A percentile compares a stretch with the other conserved stretches of the same genome.
Evolutionary conservation across 768 basidiomycete species (phyloP).

Genomic region (Mycena rosella): DNA sequence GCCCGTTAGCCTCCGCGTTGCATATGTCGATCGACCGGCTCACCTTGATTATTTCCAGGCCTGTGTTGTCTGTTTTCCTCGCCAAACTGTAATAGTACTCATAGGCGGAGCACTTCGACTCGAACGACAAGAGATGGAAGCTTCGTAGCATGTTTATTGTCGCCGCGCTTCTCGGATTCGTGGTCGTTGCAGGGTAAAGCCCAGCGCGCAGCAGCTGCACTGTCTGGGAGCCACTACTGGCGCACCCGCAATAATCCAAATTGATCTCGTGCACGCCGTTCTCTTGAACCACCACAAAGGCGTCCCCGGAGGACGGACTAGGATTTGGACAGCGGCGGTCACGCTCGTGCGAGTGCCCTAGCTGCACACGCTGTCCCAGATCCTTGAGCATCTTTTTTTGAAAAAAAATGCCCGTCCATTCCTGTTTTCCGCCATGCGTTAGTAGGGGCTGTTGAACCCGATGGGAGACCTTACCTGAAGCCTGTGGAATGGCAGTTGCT

Average conservation of each 20-base stretch:
- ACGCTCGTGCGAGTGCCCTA: background rate
- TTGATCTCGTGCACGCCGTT: background rate
- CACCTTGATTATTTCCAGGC: background rate
- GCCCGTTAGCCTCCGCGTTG: no score
- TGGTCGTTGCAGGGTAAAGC: background rate
- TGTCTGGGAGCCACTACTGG: background rate
- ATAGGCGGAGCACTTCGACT: slow-evolving; percentile 21
- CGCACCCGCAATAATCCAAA: background rate
- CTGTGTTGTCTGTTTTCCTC: background rate
- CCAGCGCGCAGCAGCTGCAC: background rate
- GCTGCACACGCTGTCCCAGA: background rate
- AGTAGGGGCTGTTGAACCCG: no score
- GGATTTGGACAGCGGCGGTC: background rate
- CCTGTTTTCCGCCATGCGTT: background rate
- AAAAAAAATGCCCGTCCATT: background rate
- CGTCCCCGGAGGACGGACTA: background rate
- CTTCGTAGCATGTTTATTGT: slow-evolving; percentile 22
- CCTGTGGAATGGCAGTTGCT: background rate
- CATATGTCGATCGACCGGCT: background rate
- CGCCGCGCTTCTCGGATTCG: slow-evolving; percentile 15
- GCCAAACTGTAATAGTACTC: slow-evolving; percentile 35
- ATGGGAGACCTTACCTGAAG: background rate
- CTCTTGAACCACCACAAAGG: background rate
- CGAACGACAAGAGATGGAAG: slow-evolving; percentile 27
- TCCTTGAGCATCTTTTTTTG: background rate